Percentiles rank a stretch among this genome's conserved stretches.
These are phyloP conservation scores for Torulaspora franciscae DNA, from an alignment of 805 yeast genomes.

Conservation along the genomic window DNA sequence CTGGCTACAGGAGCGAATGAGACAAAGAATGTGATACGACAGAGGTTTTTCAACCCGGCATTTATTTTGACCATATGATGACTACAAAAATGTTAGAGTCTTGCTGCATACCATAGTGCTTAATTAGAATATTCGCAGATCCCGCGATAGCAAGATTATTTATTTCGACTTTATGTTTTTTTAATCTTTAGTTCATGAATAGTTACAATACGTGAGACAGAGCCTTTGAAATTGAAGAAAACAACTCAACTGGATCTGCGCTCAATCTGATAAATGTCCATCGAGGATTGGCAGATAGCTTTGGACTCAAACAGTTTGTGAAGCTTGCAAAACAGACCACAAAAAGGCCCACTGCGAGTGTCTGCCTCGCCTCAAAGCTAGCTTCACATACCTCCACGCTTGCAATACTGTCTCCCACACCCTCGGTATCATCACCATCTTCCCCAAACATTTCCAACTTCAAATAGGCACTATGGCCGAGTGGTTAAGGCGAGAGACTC, in stretches of 20 bases:
- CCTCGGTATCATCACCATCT: neutral
- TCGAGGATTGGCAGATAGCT: too few relatives aligned
- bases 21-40: neutral
- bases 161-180: neutral
- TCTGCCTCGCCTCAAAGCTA: too few relatives aligned
- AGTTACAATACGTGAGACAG: neutral
- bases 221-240: neutral
- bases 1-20: slow-evolving; percentile 34
- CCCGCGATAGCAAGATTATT: neutral
- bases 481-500: slow-evolving; percentile 76
- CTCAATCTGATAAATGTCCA: too few relatives aligned
- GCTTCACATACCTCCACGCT: too few relatives aligned
- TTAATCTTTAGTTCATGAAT: neutral
- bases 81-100: neutral
- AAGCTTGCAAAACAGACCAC: too few relatives aligned
- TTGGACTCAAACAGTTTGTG: too few relatives aligned
- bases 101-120: neutral
- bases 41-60: too few relatives aligned
- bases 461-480: slow-evolving; percentile 56
- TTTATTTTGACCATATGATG: neutral
- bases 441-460: neutral
- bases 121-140: neutral
- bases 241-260: too few relatives aligned
- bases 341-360: too few relatives aligned
- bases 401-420: too few relatives aligned